Percentiles rank a stretch among this genome's conserved stretches.
Evolutionary conservation across 352 stramenopile species (phyloP).

Genomic region (Thalassiosira mediterranea): DNA sequence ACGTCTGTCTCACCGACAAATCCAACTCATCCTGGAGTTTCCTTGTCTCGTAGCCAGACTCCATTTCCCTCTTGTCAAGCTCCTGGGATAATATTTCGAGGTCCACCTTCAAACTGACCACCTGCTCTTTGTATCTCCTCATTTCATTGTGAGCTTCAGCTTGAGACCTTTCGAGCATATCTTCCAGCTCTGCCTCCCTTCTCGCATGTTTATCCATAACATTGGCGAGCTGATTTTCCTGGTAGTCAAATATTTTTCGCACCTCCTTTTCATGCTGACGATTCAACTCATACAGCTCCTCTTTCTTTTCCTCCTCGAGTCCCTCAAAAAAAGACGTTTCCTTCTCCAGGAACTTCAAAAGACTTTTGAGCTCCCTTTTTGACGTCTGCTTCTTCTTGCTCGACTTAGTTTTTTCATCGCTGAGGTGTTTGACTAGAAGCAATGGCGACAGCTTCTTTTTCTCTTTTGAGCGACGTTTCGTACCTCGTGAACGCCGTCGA

Average conservation of each 20-base stretch:
- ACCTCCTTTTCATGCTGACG: conserved; percentile 15
- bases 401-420: conserved; percentile 2
- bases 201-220: not conserved
- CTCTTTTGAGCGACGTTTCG: conserved; percentile 18
- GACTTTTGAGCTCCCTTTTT: conserved; percentile 4
- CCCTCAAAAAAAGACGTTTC: conserved; percentile 4
- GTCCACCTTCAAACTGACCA: not conserved
- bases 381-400: conserved; percentile 9
- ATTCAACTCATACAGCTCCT: conserved; percentile 1
- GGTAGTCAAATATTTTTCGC: conserved; percentile 4
- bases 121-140: not conserved
- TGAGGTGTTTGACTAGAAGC: not conserved
- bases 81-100: not conserved
- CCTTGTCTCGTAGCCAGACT: not conserved
- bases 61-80: not conserved
- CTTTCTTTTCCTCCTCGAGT: conserved; percentile 20
- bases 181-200: conserved; percentile 5
- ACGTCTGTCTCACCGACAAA: not conserved
- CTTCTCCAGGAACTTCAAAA: conserved; percentile 14
- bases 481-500: not conserved
- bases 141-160: conserved; percentile 1
- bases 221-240: conserved; percentile 4
- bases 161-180: conserved; percentile 4
- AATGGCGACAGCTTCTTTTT: conserved; percentile 6
- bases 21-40: not conserved